phyloP scores from a whole-genome alignment of 768 basidiomycete genomes.

The Pisolithus tinctorius region DNA sequence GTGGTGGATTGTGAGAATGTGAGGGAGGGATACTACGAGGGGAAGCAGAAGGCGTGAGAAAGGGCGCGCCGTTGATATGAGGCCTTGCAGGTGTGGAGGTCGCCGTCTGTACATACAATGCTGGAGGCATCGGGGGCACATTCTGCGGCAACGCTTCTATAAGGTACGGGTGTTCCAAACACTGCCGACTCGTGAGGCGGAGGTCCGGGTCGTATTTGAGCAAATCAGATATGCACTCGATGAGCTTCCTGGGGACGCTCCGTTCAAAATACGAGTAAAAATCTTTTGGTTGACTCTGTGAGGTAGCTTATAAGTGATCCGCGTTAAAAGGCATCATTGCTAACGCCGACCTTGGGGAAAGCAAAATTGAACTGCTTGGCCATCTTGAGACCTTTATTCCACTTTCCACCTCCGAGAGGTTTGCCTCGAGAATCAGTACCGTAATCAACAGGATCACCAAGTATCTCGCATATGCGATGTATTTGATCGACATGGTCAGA shows the following conservation, averaged over 20 bases:
- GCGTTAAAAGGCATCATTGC: neutral
- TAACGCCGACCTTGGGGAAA: conserved; percentile 66
- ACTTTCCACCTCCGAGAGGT: conserved; percentile 78
- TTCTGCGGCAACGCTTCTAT: conserved; percentile 68
- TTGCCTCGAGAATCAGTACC: conserved; percentile 66
- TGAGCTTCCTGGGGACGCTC: conserved; percentile 67
- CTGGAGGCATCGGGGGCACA: conserved; percentile 55
- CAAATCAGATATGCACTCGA: conserved; percentile 89
- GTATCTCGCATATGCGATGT: conserved; percentile 80
- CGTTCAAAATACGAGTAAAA: conserved; percentile 72
- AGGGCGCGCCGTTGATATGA: conserved; percentile 30
- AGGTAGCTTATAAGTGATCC: neutral
- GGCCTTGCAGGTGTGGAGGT: conserved; percentile 32
- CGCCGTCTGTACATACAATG: conserved; percentile 36
- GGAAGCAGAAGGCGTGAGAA: conserved; percentile 33
- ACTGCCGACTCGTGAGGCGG: conserved; percentile 81
- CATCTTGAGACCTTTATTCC: conserved; percentile 82
- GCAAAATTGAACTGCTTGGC: conserved; percentile 79
- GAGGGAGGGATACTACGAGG: conserved; percentile 42
- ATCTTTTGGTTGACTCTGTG: conserved; percentile 58
- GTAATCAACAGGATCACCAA: conserved; percentile 89
- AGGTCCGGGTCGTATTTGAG: conserved; percentile 87
- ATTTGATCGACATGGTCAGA: conserved; percentile 91
- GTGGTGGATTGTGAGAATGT: conserved; percentile 40
- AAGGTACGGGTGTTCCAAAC: conserved; percentile 86